Evolutionary conservation across 73 alveolate species (phyloP), one percentile per base, ranked within the genome.

Genomic region (Uronychia binucleata): DNA sequence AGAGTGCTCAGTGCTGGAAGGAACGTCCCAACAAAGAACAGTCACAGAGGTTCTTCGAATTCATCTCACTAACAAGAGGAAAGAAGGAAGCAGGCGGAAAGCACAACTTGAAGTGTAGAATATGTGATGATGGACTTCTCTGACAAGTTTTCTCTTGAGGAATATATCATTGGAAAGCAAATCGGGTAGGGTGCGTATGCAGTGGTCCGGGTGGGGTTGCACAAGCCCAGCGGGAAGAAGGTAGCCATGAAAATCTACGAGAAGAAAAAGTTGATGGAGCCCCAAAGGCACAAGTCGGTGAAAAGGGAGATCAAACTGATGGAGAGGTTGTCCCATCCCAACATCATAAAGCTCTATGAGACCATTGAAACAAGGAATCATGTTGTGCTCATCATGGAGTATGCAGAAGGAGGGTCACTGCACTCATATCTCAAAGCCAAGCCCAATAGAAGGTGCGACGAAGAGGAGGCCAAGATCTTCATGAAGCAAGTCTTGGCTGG

Each of bases 121-220:
- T 46, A 46, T 46, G 19, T 46, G 5, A 46, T 46, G 67, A 46
- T 46, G 67, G 67, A 46, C 67, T 46, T 46, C 67, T 46, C 67
- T 46, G 67, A 46, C 19, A 46, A 46, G 67, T 46, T 11, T 25
- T 88, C 94, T 0, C 78, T 96, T 34, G 98, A 94, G 32, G 96
- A 91, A 26, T 95, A 93, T 88, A 89, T 87, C 31, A 87, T 97
- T 77, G 96, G 98, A 31, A 78, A 88, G 78, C 87, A 91, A 57
- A 87, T 97, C 34, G 98, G 99, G 0, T 83, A 91, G 85, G 99
- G 99, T 1, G 96, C 98, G 26, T 97, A 94, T 93, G 99, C 99
- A 14, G 88, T 88, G 32, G 99, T 97, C 31, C 93, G 93, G 89
- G 81, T 93, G 59, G 99, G 99, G 30, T 88, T 93, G 26, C 94